phyloP scores from a whole-genome alignment of 768 basidiomycete genomes.

The Mycena kentingensis region DNA sequence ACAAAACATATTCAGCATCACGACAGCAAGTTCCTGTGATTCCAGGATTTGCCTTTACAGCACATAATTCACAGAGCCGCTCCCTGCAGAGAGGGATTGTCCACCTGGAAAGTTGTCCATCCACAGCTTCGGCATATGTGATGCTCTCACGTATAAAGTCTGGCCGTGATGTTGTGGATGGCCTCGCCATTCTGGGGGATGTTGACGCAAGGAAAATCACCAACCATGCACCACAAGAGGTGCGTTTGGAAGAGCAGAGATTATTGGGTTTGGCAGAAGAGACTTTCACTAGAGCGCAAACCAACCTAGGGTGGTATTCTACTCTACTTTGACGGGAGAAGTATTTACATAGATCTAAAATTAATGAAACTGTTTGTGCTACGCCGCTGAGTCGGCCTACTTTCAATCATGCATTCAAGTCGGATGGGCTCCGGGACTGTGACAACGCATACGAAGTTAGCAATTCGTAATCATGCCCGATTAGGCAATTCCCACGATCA shows the following conservation, averaged over 20 bases:
- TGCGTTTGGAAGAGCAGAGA: neutral
- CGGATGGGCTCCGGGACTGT: too few species aligned
- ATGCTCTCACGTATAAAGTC: constrained; percentile 20
- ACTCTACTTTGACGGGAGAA: neutral
- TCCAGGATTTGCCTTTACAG: constrained; percentile 14
- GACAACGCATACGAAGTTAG: too few species aligned
- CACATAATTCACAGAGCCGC: constrained; percentile 19
- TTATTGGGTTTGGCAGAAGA: neutral
- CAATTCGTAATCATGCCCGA: too few species aligned
- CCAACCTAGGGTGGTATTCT: neutral
- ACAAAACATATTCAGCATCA: neutral
- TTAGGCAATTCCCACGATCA: too few species aligned
- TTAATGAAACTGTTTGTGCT: too few species aligned
- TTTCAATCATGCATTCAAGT: too few species aligned
- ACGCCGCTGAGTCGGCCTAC: too few species aligned
- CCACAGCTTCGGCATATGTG: constrained; percentile 17
- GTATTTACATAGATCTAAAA: neutral
- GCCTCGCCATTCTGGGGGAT: neutral
- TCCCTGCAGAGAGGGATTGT: constrained; percentile 14
- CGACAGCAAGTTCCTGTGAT: constrained; percentile 19
- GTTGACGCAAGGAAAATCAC: neutral
- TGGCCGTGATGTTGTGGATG: neutral
- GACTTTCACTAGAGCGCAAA: neutral
- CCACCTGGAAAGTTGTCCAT: constrained; percentile 15
- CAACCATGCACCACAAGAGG: neutral